Percentiles rank a stretch among this genome's conserved stretches.
Conservation (phyloP, 163 green algal genomes). For the Scenedesmus sp. region DNA sequence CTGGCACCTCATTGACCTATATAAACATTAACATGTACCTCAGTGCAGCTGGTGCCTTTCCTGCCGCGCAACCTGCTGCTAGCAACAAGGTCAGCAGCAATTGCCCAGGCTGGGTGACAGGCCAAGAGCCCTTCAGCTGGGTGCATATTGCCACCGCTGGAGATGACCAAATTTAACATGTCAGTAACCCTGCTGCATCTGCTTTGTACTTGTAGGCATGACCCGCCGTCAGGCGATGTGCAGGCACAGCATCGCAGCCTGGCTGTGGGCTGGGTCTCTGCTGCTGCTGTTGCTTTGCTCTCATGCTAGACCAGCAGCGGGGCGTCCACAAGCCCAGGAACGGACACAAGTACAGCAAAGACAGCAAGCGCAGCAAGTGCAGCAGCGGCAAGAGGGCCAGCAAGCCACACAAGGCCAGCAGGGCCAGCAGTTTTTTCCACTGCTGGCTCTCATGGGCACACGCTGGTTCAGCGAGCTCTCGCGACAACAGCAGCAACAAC, state of each 20-base stretch:
- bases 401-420: neutral
- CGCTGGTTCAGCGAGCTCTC: neutral
- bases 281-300: conserved; percentile 11
- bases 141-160: neutral
- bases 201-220: neutral
- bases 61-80: neutral
- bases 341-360: neutral
- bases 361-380: neutral
- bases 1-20: neutral
- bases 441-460: neutral
- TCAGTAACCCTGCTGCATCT: neutral
- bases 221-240: neutral
- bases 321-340: neutral
- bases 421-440: neutral
- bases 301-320: neutral
- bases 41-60: neutral
- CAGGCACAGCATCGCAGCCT: neutral
- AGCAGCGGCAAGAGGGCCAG: neutral
- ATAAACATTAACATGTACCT: neutral
- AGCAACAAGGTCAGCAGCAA: neutral
- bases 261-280: neutral
- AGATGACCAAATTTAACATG: neutral
- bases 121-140: neutral
- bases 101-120: neutral
- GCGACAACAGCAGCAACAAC: neutral